Percentiles rank a stretch among this genome's conserved stretches.
These are phyloP conservation scores for Cryptosporidium canis DNA, from an alignment of 169 alveolate species.

Conservation along the genomic window DNA sequence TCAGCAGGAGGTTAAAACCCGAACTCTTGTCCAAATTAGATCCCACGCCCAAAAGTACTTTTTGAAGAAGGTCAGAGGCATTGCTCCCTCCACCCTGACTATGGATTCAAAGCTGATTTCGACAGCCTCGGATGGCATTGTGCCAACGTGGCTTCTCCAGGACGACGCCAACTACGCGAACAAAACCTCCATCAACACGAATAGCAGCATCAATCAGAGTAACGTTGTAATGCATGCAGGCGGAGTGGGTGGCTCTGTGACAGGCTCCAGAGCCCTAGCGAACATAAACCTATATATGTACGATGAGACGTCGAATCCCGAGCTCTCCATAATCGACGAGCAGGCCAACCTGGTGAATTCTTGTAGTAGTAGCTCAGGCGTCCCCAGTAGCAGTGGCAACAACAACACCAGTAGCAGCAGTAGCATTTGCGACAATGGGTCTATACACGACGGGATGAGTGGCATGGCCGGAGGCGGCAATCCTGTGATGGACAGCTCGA, in stretches of 20 bases:
- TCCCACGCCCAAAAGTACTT: slow-evolving; percentile 86
- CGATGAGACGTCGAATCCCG: slow-evolving; percentile 4
- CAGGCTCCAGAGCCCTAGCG: not conserved
- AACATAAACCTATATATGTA: not conserved
- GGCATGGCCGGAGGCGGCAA: not conserved
- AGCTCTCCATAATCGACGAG: not conserved
- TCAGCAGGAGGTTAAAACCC: slow-evolving; percentile 77
- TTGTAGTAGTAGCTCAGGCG: not conserved
- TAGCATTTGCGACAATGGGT: not conserved
- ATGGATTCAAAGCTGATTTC: slow-evolving; percentile 68
- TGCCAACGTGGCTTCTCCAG: slow-evolving; percentile 68
- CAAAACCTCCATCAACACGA: slow-evolving; percentile 42
- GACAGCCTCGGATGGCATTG: slow-evolving; percentile 71
- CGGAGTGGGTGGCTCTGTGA: not conserved
- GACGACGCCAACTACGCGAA: slow-evolving; percentile 66
- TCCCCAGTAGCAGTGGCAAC: not conserved
- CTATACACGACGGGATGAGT: not conserved
- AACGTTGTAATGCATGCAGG: not conserved
- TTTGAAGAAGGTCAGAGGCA: slow-evolving; percentile 72
- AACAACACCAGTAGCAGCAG: not conserved
- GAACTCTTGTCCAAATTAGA: slow-evolving; percentile 81
- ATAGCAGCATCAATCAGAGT: not conserved
- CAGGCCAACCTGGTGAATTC: not conserved
- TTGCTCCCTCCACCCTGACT: slow-evolving; percentile 40
- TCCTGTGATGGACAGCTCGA: not conserved